Evolutionary conservation across 2,329 filamentous ascomycete species (phyloP), one percentile per base, ranked within the genome.

Genomic region (Calonectria henricotiae): DNA sequence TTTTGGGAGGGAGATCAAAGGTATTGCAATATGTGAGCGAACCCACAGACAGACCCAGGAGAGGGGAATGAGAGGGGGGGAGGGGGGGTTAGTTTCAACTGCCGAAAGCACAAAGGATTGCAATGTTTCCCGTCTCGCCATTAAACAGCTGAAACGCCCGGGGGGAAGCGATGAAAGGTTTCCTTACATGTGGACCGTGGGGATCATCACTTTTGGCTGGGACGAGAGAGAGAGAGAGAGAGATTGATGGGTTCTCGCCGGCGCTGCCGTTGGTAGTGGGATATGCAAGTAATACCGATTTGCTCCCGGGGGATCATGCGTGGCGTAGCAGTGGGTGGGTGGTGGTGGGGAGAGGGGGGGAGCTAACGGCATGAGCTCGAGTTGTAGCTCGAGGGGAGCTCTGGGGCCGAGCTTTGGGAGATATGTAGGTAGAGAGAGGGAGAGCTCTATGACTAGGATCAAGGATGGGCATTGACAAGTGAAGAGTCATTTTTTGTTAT

Each of bases 211-310:
- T 6, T 49, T 13, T 27, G 13, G 30, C 1, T 37, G 11, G n/a
- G 20, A 6, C 32, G 20, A 20, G 35, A n/a, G 47, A 30, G n/a
- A 35, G 8, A 32, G 8, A 32, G 35, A n/a, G 47, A 30, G n/a
- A 13, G 20, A 17, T 43, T 43, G 41, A 30, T 7, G 27, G 27
- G 7, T 4, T 30, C 4, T 30, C 4, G 27, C 27, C 27, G 27
- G 4, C 27, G 27, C 27, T 7, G 27, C 27, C 27, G 27, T 7
- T 30, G 27, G 27, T 30, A 7, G 51, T n/a, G 51, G 51, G 30
- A 55, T 55, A 55, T 55, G 51, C 51, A 55, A 20, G 51, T 37
- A 55, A 55, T 55, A 55, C 51, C 51, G 51, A 37, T 37, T 35
- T n/a, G 51, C 51, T 55, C 51, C 41, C 41, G 41, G 41, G 17